Evolutionary conservation across 2,329 filamentous ascomycete species (phyloP), one percentile per base, ranked within the genome.

Genomic region (Arachnopeziza araneosa): DNA sequence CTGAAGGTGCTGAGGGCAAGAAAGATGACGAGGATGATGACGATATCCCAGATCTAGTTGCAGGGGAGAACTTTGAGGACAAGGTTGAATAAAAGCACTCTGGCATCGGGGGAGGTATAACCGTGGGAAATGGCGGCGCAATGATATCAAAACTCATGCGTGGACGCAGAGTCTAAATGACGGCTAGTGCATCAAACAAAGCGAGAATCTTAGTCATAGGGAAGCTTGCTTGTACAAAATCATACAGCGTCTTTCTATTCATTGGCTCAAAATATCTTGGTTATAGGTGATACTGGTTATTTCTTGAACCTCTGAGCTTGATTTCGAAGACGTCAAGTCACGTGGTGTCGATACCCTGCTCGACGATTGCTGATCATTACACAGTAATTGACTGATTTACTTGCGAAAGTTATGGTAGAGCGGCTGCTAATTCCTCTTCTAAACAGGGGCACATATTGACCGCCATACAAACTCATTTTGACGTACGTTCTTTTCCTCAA

Each of bases 11-110:
- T 74, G 87, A 83, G 58, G 88, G 86, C 68, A 90, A 86, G 72
- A 87, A 89, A 77, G 85, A 88, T 71, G 85, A 87, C 60, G 85
- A 59, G 19, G 57, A 87, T 57, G 82, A 84, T 62, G 92, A 96
- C 70, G 95, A 98, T 77, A 99, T 99, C 77, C 95, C 95, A 71
- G 93, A 98, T 71, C 84, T 99, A 69, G 93, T 99, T 65, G 91
- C 92, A 75, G 95, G 95, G 73, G 91, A 96, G 84, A 96, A 91
- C 85, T 99, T 99, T 74, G 95, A 99, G 84, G 89, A 86, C 80
- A 97, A 97, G 81, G 91, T 72, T 63, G 71, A 73, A 66, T 73
- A 73, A 71, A 66, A 44, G 36, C 3, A 17, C 17, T 44, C 17
- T 12, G 36, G 36, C 36, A 19, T 12, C 17, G 36, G 36, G 36